A percentile compares a stretch with the other conserved stretches of the same genome.
These are phyloP conservation scores for Alternaria burnsii DNA, from an alignment of 2,329 filamentous ascomycete genomes.

Conservation along the genomic window DNA sequence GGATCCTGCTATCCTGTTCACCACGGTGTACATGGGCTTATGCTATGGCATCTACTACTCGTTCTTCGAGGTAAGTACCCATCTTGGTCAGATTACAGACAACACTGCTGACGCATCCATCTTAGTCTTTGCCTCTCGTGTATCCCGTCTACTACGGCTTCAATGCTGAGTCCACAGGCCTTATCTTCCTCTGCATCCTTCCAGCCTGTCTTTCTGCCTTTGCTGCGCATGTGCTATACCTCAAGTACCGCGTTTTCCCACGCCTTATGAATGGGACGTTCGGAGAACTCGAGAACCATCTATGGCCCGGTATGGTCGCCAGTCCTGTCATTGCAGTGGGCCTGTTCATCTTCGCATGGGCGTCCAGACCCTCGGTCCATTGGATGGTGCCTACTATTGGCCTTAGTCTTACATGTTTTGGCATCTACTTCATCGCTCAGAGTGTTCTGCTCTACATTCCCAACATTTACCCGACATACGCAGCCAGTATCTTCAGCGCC, in stretches of 20 bases:
- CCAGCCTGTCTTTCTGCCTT: conserved; percentile 75
- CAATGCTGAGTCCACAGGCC: conserved; percentile 72
- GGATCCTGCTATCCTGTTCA: conserved; percentile 83
- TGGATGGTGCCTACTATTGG: conserved; percentile 66
- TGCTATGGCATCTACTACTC: conserved; percentile 77
- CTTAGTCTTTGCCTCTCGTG: conserved; percentile 62
- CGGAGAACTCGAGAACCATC: conserved; percentile 74
- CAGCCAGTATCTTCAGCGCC: conserved; percentile 65
- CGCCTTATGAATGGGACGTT: conserved; percentile 67
- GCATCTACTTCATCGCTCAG: conserved; percentile 54
- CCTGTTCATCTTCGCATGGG: conserved; percentile 69
- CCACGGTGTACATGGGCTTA: conserved; percentile 84
- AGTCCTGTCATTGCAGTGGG: conserved; percentile 67
- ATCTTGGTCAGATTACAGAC: neutral
- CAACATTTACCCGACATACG: conserved; percentile 64
- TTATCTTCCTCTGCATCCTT: conserved; percentile 85
- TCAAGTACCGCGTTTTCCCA: conserved; percentile 74
- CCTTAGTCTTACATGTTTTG: conserved; percentile 57
- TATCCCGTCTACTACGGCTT: conserved; percentile 81
- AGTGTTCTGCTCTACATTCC: conserved; percentile 68
- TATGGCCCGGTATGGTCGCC: conserved; percentile 72
- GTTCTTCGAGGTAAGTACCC: conserved; percentile 68
- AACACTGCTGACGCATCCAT: neutral
- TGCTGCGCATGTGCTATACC: conserved; percentile 73
- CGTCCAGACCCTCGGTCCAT: conserved; percentile 67